Percentiles rank a stretch among this genome's conserved stretches.
These are phyloP conservation scores for Elasticomyces elasticus DNA, from an alignment of 495 filamentous ascomycete genomes.

Conservation along the genomic window DNA sequence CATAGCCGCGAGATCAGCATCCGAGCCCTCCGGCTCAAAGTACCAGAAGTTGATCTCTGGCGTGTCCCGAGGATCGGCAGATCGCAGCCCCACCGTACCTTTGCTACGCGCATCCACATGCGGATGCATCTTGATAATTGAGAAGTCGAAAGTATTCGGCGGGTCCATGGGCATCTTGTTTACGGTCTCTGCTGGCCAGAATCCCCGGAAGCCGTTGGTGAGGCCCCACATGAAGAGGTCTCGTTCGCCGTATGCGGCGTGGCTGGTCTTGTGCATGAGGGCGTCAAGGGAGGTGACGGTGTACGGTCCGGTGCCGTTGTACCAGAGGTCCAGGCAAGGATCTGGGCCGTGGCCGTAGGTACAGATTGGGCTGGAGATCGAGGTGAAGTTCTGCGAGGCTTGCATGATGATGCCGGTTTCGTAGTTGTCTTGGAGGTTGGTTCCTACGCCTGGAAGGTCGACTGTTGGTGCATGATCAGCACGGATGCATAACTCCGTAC, in stretches of 20 bases:
- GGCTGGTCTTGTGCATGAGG: conserved; percentile 39
- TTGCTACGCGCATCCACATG: conserved; percentile 18
- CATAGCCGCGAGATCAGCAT: conserved; percentile 21
- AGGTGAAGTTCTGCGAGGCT: conserved; percentile 27
- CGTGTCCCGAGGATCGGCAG: conserved; percentile 19
- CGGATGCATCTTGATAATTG: conserved; percentile 20
- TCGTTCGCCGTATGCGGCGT: conserved; percentile 31
- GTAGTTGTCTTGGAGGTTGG: conserved; percentile 18
- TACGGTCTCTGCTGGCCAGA: conserved; percentile 21
- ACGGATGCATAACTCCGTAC: too few species aligned
- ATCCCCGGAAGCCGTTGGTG: conserved; percentile 43
- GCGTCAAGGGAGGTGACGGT: conserved; percentile 40
- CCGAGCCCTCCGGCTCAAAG: conserved; percentile 20
- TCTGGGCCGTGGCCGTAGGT: conserved; percentile 39
- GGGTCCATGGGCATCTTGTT: conserved; percentile 25
- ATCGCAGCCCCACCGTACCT: conserved; percentile 17
- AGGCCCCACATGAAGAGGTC: conserved; percentile 37
- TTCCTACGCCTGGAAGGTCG: conserved; percentile 15
- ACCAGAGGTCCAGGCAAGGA: conserved; percentile 43
- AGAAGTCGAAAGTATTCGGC: conserved; percentile 29
- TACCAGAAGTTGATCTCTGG: conserved; percentile 28
- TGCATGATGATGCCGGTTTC: conserved; percentile 26
- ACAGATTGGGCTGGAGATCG: conserved; percentile 38
- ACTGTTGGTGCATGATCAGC: too few species aligned
- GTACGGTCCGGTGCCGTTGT: conserved; percentile 39